Percentiles rank a stretch among this genome's conserved stretches.
Conservation (phyloP, 2,329 filamentous ascomycete species). For the Neoascochyta sp. region DNA sequence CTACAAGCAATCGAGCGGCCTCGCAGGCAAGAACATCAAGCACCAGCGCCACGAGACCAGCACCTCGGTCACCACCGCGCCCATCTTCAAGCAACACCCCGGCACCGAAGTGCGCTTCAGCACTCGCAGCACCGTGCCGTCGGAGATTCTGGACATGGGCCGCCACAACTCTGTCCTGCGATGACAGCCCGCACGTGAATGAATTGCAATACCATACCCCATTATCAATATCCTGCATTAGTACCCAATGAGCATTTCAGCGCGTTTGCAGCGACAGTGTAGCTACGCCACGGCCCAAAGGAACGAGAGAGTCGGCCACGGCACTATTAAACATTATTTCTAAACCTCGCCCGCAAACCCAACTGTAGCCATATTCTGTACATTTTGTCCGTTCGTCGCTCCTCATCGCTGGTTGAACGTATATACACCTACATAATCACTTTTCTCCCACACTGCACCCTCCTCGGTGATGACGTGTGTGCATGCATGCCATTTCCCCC, state of each 20-base stretch:
- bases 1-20: conserved; percentile 13
- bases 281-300: no score
- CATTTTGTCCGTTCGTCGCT: no score
- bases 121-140: conserved; percentile 36
- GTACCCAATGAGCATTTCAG: conserved; percentile 7
- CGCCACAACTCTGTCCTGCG: conserved; percentile 19
- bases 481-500: no score
- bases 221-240: conserved; percentile 4
- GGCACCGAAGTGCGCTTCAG: conserved; percentile 41
- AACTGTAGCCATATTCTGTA: no score
- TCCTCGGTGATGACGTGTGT: no score
- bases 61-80: conserved; percentile 35
- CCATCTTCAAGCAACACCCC: conserved; percentile 40
- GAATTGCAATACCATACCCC: conserved; percentile 1
- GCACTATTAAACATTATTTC: no score
- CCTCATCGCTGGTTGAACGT: no score
- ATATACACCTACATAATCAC: no score
- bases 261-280: conserved; percentile 3
- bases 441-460: no score
- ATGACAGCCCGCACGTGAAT: conserved; percentile 3
- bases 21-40: conserved; percentile 32
- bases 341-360: no score
- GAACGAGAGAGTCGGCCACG: no score
- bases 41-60: conserved; percentile 34
- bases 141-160: conserved; percentile 37